These are phyloP conservation scores for Gracilaria caudata DNA, from an alignment of 23 red algal genomes.

Conservation along the genomic window DNA sequence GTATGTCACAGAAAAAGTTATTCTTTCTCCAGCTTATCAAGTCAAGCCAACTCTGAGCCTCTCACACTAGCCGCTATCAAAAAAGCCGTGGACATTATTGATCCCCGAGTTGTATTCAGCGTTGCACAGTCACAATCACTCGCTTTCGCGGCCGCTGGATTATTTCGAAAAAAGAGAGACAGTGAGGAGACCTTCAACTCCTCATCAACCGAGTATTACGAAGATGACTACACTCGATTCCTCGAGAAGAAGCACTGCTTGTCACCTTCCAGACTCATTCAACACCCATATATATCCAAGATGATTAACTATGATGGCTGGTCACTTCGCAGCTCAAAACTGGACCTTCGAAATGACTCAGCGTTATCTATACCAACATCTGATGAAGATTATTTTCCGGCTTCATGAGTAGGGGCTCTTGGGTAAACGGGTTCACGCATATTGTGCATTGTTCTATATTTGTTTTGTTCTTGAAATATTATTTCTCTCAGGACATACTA, in stretches of 20 bases:
- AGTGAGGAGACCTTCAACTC: constrained; percentile 33
- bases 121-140: constrained; percentile 20
- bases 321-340: constrained; percentile 6
- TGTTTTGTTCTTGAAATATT: not conserved
- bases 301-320: constrained; percentile 13
- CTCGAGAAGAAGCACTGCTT: constrained; percentile 44
- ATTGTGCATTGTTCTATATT: not conserved
- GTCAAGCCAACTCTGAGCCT: constrained; percentile 18
- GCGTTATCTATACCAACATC: constrained; percentile 30
- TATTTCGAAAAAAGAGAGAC: constrained; percentile 38
- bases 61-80: constrained; percentile 52
- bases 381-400: constrained; percentile 47
- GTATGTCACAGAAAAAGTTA: constrained; percentile 43
- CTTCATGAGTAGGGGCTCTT: not conserved
- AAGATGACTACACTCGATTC: constrained; percentile 56
- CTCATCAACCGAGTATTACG: constrained; percentile 54
- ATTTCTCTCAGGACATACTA: not conserved
- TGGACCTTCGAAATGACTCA: constrained; percentile 22
- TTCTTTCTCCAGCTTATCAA: constrained; percentile 29
- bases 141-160: constrained; percentile 26
- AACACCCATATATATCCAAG: constrained; percentile 12
- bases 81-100: constrained; percentile 43
- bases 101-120: constrained; percentile 55
- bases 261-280: constrained; percentile 32
- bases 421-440: not conserved